Evolutionary conservation across 2,329 filamentous ascomycete species (phyloP).

Genomic region (Aspergillus brunneoviolaceus): DNA sequence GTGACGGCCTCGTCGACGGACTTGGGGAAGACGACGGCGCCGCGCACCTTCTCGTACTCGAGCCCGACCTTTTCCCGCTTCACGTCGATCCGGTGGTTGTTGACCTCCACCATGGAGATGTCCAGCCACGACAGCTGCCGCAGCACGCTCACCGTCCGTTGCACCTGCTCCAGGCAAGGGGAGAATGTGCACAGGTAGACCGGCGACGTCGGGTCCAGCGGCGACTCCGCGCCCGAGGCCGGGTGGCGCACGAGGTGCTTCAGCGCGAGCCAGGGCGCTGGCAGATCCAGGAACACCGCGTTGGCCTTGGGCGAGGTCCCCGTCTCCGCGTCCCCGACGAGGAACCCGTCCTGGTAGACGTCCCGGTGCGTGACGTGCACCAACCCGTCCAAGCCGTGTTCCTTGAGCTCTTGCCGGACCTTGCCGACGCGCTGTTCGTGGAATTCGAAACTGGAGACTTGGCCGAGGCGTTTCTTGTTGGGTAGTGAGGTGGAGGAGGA

Average conservation of each 20-base stretch:
- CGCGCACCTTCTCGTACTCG: conserved; percentile 64
- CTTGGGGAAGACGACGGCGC: conserved; percentile 63
- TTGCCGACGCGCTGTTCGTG: conserved; percentile 46
- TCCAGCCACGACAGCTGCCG: conserved; percentile 83
- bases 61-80: conserved; percentile 77
- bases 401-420: conserved; percentile 43
- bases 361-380: conserved; percentile 50
- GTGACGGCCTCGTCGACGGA: conserved; percentile 77
- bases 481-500: neutral
- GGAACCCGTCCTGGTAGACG: conserved; percentile 51
- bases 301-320: conserved; percentile 45
- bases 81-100: conserved; percentile 76
- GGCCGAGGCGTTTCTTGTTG: conserved; percentile 37
- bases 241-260: conserved; percentile 46
- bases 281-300: conserved; percentile 52
- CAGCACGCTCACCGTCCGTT: conserved; percentile 76
- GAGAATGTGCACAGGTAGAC: conserved; percentile 90
- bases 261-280: conserved; percentile 52
- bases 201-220: conserved; percentile 69
- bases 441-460: conserved; percentile 53
- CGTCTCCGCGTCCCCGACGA: conserved; percentile 35
- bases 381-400: conserved; percentile 46
- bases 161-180: conserved; percentile 95
- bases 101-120: conserved; percentile 89
- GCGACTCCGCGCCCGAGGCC: conserved; percentile 40